Conservation (phyloP, 2,329 filamentous ascomycete genomes). For the Nemania abortiva region DNA sequence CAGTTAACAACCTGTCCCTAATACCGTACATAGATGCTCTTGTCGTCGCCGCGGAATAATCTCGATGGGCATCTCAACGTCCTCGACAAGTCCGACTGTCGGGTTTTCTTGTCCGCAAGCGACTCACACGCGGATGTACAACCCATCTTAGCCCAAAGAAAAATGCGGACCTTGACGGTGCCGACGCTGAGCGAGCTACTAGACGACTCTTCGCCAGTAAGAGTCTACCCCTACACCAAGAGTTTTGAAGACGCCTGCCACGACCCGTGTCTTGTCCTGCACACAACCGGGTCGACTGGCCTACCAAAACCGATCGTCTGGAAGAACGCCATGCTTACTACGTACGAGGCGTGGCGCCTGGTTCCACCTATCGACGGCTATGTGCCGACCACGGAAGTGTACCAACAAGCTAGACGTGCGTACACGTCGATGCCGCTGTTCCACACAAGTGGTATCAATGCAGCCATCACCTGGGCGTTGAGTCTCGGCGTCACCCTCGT, state of each 20-base stretch:
- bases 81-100: slow-evolving; percentile 17
- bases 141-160: slow-evolving; percentile 7
- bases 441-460: slow-evolving; percentile 22
- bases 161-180: slow-evolving; percentile 8
- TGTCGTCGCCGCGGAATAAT: slow-evolving; percentile 23
- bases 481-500: slow-evolving; percentile 15
- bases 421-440: slow-evolving; percentile 24
- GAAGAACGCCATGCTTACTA: slow-evolving; percentile 19
- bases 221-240: slow-evolving; percentile 9
- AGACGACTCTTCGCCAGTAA: neutral
- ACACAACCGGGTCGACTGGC: slow-evolving; percentile 12
- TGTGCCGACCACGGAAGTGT: slow-evolving; percentile 15
- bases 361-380: slow-evolving; percentile 4
- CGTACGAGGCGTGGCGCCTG: slow-evolving; percentile 21
- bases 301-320: slow-evolving; percentile 20
- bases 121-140: slow-evolving; percentile 9
- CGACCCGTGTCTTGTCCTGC: slow-evolving; percentile 13
- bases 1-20: neutral
- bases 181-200: slow-evolving; percentile 11
- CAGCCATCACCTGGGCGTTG: slow-evolving; percentile 21
- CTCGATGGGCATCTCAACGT: slow-evolving; percentile 24
- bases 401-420: slow-evolving; percentile 9
- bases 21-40: slow-evolving; percentile 10
- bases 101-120: slow-evolving; percentile 16
- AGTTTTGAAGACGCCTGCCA: slow-evolving; percentile 9